Percentiles rank a stretch among this genome's conserved stretches.
phyloP scores from a whole-genome alignment of 495 filamentous ascomycete species.

The Xylaria longipes region DNA sequence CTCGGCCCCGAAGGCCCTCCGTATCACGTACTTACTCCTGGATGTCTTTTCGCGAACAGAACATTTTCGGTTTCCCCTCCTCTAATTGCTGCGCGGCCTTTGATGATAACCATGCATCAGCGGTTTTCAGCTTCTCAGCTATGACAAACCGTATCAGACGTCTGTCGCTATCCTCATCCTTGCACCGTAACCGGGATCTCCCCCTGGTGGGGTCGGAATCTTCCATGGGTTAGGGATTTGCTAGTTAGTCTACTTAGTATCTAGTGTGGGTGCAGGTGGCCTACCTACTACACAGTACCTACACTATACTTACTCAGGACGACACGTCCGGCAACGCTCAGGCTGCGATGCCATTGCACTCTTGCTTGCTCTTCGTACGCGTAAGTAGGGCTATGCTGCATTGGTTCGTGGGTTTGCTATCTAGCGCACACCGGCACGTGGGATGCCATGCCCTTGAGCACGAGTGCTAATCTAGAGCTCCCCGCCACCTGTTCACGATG shows the following conservation, averaged over 20 bases:
- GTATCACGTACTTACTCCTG: background rate
- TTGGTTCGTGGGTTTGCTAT: slow-evolving; percentile 1
- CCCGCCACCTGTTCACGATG: slow-evolving; percentile 4
- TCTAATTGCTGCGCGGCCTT: background rate
- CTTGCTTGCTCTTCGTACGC: background rate
- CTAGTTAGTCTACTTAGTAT: background rate
- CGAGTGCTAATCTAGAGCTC: slow-evolving; percentile 1
- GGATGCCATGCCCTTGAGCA: slow-evolving; percentile 13
- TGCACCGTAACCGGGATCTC: slow-evolving; percentile 14
- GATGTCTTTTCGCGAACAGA: background rate
- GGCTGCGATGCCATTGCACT: slow-evolving; percentile 1
- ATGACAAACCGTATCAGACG: slow-evolving; percentile 19
- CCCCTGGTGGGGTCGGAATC: slow-evolving; percentile 17
- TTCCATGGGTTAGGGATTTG: slow-evolving; percentile 17
- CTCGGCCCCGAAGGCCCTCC: slow-evolving; percentile 9
- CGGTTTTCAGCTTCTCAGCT: slow-evolving; percentile 22
- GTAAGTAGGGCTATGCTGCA: slow-evolving; percentile 4
- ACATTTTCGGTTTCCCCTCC: background rate
- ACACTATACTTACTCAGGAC: background rate
- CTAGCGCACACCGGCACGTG: slow-evolving; percentile 7
- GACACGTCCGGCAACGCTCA: slow-evolving; percentile 2
- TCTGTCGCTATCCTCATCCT: slow-evolving; percentile 1
- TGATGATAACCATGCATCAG: slow-evolving; percentile 17
- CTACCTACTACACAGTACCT: slow-evolving; percentile 9
- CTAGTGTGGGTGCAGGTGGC: too few relatives aligned